Evolutionary conservation across 2,329 filamentous ascomycete species (phyloP).

Genomic region (Alternaria sp.): DNA sequence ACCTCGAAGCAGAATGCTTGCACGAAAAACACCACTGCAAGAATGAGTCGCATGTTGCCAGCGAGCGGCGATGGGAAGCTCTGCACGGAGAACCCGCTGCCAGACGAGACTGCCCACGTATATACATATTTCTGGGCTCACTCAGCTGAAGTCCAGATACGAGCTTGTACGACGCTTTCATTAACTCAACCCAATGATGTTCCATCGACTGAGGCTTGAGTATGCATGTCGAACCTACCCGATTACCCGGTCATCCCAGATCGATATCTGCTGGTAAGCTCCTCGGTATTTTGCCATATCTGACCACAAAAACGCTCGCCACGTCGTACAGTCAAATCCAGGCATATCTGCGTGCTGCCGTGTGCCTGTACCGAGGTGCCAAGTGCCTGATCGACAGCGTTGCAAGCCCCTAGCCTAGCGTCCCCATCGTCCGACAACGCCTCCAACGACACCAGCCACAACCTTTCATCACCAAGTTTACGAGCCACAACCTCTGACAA

Average conservation of each 20-base stretch:
- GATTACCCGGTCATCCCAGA: not conserved
- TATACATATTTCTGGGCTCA: not conserved
- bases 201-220: not conserved
- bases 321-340: not conserved
- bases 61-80: not conserved
- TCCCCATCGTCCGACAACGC: not conserved
- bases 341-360: not conserved
- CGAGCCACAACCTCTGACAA: not conserved
- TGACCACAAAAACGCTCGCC: not conserved
- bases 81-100: not conserved
- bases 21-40: not conserved
- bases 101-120: not conserved
- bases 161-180: not conserved
- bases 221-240: not conserved
- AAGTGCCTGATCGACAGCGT: not conserved
- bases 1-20: not conserved
- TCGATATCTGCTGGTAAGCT: too few relatives aligned
- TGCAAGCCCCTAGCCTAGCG: not conserved
- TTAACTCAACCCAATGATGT: not conserved
- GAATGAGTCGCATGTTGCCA: not conserved
- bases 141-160: not conserved
- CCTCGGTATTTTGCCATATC: too few relatives aligned
- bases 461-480: not conserved
- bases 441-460: not conserved
- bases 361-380: not conserved